Evolutionary conservation across 83 land plant genomes (phyloP).

Genomic region (Picea engelmannii): DNA sequence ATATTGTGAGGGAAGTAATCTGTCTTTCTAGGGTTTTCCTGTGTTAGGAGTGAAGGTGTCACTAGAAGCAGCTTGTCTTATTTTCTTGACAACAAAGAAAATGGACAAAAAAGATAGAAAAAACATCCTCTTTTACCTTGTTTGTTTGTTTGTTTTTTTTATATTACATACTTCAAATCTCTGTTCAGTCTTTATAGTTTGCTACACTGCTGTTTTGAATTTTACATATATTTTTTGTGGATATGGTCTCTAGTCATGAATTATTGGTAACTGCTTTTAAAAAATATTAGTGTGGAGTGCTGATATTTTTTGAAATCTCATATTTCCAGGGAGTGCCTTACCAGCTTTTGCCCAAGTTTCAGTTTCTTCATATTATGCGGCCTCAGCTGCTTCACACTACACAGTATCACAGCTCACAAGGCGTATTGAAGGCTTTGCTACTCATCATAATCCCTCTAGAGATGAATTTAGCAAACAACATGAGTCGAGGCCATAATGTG

Average conservation of each 20-base stretch:
- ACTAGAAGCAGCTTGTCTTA: no score
- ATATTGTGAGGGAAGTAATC: no score
- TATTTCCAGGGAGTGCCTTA: constrained; percentile 47
- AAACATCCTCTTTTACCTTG: not conserved
- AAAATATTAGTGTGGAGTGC: not conserved
- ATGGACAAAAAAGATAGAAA: not conserved
- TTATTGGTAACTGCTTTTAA: not conserved
- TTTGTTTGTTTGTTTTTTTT: not conserved
- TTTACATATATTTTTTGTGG: not conserved
- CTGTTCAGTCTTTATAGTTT: not conserved
- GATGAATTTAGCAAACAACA: not conserved
- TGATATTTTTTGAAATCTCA: constrained; percentile 6
- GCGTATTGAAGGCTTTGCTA: constrained; percentile 38
- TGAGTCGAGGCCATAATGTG: not conserved
- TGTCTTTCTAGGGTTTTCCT: no score
- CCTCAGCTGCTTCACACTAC: constrained; percentile 68
- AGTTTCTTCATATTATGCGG: constrained; percentile 71
- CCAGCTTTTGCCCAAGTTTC: constrained; percentile 62
- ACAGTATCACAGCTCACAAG: constrained; percentile 61
- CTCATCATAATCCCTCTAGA: constrained; percentile 1
- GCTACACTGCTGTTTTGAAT: not conserved
- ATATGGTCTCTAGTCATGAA: not conserved
- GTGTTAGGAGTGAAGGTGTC: no score
- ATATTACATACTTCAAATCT: not conserved
- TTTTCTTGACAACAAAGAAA: not conserved